Conservation (phyloP, 106 monocot species). For the Hemerocallis citrina region DNA sequence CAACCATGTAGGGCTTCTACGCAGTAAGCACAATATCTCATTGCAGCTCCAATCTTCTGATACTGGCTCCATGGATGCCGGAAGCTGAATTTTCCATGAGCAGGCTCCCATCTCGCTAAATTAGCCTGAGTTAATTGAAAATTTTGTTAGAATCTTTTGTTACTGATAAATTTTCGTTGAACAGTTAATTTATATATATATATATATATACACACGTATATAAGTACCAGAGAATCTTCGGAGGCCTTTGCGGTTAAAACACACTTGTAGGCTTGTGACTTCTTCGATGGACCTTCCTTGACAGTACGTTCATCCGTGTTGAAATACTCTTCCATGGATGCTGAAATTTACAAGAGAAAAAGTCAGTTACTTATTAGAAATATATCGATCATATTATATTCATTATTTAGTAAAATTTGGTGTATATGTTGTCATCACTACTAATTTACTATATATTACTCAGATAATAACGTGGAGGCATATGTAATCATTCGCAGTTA, state of each 20-base stretch:
- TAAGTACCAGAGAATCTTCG: constrained; percentile 35
- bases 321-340: constrained; percentile 26
- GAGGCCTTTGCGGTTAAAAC: constrained; percentile 50
- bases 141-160: not conserved
- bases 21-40: constrained; percentile 28
- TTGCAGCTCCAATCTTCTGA: constrained; percentile 25
- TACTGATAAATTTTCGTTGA: not conserved
- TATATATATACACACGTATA: not conserved
- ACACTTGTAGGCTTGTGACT: constrained; percentile 39
- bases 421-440: no score
- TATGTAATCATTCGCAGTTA: no score
- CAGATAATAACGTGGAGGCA: no score
- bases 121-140: constrained; percentile 17
- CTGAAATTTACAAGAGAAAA: constrained; percentile 10
- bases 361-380: no score
- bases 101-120: constrained; percentile 46
- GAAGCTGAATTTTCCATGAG: constrained; percentile 30
- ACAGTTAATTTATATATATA: not conserved
- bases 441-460: no score
- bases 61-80: constrained; percentile 43
- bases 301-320: not conserved
- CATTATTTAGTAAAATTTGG: not conserved
- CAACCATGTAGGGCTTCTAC: constrained; percentile 28
- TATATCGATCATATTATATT: no score
- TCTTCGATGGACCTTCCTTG: not conserved